Conservation (phyloP, 2,329 filamentous ascomycete genomes). For the Cytospora schulzeri region DNA sequence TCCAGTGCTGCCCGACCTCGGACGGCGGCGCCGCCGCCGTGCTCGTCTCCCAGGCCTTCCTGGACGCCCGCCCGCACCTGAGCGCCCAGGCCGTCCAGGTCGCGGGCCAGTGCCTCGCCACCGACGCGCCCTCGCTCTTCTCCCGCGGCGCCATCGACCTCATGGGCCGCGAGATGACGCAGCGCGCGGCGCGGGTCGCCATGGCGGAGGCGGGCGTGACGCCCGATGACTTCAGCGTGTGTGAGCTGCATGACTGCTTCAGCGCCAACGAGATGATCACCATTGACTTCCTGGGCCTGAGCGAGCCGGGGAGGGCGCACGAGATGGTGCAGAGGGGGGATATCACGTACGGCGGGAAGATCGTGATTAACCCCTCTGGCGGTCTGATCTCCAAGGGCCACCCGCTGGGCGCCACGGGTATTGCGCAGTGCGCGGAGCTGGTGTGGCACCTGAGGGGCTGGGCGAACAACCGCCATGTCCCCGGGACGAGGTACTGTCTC, state of each 20-base stretch:
- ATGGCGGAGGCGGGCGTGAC: conserved; percentile 71
- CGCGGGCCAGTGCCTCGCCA: conserved; percentile 85
- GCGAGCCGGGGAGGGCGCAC: conserved; percentile 80
- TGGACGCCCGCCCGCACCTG: conserved; percentile 81
- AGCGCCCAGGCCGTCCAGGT: conserved; percentile 82
- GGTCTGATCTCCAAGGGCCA: conserved; percentile 96
- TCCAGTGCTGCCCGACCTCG: conserved; percentile 97
- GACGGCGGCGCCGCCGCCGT: conserved; percentile 90
- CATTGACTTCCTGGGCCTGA: conserved; percentile 83
- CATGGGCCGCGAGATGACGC: conserved; percentile 84
- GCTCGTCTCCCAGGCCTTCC: conserved; percentile 84
- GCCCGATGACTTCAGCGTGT: conserved; percentile 74
- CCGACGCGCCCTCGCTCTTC: conserved; percentile 80
- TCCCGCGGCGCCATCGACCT: conserved; percentile 81
- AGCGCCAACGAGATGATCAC: conserved; percentile 91
- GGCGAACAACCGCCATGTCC: conserved; percentile 83
- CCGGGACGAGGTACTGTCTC: conserved; percentile 70
- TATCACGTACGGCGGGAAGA: conserved; percentile 85
- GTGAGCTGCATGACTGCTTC: conserved; percentile 97
- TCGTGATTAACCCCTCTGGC: conserved; percentile 90
- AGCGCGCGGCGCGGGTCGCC: conserved; percentile 69
- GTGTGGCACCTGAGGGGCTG: conserved; percentile 95
- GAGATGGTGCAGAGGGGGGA: conserved; percentile 85
- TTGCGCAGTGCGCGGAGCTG: conserved; percentile 92
- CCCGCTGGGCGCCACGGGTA: conserved; percentile 88